phyloP scores from a whole-genome alignment of 257 asterid genomes.

The Thymus quinquecostatus region DNA sequence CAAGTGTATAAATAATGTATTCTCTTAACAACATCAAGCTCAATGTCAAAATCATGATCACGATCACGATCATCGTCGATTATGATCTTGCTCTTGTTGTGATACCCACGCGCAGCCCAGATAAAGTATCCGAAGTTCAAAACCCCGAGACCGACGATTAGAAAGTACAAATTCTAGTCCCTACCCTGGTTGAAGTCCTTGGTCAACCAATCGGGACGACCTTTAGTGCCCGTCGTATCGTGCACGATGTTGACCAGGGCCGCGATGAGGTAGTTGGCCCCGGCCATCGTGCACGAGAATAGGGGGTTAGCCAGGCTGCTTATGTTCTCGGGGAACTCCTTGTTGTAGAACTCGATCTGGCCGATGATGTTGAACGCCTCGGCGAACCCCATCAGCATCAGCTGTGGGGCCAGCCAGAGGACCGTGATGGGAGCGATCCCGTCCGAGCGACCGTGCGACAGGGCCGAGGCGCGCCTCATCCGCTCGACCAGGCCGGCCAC shows the following conservation, averaged over 20 bases:
- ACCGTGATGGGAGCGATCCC: conserved; percentile 67
- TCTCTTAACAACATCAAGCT: conserved; percentile 37
- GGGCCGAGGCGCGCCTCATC: too few relatives aligned
- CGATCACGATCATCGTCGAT: conserved; percentile 39
- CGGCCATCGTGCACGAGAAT: conserved; percentile 1
- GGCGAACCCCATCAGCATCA: conserved; percentile 83
- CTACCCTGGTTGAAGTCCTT: conserved; percentile 62
- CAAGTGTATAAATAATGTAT: neutral
- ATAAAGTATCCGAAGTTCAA: conserved; percentile 62
- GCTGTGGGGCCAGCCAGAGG: conserved; percentile 85
- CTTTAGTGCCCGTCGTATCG: conserved; percentile 48
- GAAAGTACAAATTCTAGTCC: conserved; percentile 61
- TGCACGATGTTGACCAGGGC: conserved; percentile 69
- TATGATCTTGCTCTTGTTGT: conserved; percentile 34
- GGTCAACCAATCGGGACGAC: conserved; percentile 79
- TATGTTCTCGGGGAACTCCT: too few relatives aligned
- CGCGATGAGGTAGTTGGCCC: conserved; percentile 65
- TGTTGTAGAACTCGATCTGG: too few relatives aligned
- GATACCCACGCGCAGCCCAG: conserved; percentile 42
- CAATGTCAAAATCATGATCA: conserved; percentile 42
- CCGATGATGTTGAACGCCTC: conserved; percentile 32
- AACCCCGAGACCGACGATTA: conserved; percentile 72
- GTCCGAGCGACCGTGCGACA: neutral
- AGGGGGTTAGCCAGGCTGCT: too few relatives aligned
- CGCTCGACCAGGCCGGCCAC: too few relatives aligned